These are phyloP conservation scores for Melocanna baccifera DNA, from an alignment of 176 grass and related monocot species.

Conservation along the genomic window DNA sequence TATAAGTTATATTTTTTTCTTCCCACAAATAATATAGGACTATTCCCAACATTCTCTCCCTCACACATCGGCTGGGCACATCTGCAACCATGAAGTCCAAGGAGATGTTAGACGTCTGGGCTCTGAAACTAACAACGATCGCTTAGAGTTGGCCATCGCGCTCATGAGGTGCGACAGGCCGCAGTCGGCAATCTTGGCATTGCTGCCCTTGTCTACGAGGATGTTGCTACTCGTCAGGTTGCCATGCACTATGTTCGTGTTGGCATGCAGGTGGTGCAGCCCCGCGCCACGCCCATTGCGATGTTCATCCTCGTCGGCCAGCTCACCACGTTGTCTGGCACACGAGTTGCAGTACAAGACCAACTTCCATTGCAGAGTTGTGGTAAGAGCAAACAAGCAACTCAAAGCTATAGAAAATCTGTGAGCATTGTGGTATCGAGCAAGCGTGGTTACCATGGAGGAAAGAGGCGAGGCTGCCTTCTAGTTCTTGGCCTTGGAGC, in stretches of 20 bases:
- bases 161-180: constrained; percentile 86
- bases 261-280: constrained; percentile 74
- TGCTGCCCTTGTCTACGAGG: constrained; percentile 62
- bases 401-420: not conserved
- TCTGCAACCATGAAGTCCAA: no score
- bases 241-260: constrained; percentile 74
- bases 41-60: no score
- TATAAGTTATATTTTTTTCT: no score
- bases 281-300: constrained; percentile 50
- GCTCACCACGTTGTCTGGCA: constrained; percentile 44
- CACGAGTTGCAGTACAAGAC: constrained; percentile 46
- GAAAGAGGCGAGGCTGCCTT: constrained; percentile 82
- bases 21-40: no score
- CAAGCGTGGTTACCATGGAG: constrained; percentile 67
- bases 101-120: no score
- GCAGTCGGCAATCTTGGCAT: constrained; percentile 70
- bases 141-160: constrained; percentile 63
- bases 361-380: not conserved
- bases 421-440: not conserved
- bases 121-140: no score
- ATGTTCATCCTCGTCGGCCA: constrained; percentile 87
- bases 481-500: constrained; percentile 76
- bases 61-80: no score
- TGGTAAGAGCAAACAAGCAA: not conserved
- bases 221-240: constrained; percentile 88